These are phyloP conservation scores for Blastomyces parvus DNA, from an alignment of 2,329 filamentous ascomycete species.

Conservation along the genomic window DNA sequence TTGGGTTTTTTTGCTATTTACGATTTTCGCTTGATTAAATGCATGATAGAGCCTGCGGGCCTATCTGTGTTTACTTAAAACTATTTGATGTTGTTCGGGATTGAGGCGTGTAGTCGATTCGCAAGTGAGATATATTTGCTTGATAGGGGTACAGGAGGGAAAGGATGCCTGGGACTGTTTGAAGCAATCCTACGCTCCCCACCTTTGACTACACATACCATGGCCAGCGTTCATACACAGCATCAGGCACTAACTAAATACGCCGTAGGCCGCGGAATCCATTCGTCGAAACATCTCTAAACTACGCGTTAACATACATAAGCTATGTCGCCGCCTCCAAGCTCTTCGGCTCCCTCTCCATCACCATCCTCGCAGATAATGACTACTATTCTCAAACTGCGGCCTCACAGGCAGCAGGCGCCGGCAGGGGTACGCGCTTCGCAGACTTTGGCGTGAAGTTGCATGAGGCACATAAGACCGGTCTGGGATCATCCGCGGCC, in stretches of 20 bases:
- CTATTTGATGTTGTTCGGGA: too few relatives aligned
- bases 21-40: neutral
- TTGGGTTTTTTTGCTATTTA: neutral
- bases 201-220: neutral
- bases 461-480: slow-evolving; percentile 80
- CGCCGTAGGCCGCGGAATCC: slow-evolving; percentile 54
- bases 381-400: slow-evolving; percentile 83
- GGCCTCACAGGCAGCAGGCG: slow-evolving; percentile 28
- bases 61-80: too few relatives aligned
- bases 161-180: neutral
- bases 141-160: neutral
- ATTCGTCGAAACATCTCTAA: slow-evolving; percentile 86
- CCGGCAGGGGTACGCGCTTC: slow-evolving; percentile 49
- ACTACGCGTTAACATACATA: slow-evolving; percentile 78
- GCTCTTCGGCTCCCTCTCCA: slow-evolving; percentile 55
- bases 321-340: slow-evolving; percentile 40
- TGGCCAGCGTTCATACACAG: neutral
- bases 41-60: too few relatives aligned
- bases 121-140: neutral
- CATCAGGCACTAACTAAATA: neutral
- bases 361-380: slow-evolving; percentile 88
- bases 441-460: slow-evolving; percentile 68
- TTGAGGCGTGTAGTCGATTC: too few relatives aligned
- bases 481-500: slow-evolving; percentile 86
- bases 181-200: neutral